Evolutionary conservation across 768 basidiomycete genomes (phyloP).

Genomic region (Cystobasidium tubakii): DNA sequence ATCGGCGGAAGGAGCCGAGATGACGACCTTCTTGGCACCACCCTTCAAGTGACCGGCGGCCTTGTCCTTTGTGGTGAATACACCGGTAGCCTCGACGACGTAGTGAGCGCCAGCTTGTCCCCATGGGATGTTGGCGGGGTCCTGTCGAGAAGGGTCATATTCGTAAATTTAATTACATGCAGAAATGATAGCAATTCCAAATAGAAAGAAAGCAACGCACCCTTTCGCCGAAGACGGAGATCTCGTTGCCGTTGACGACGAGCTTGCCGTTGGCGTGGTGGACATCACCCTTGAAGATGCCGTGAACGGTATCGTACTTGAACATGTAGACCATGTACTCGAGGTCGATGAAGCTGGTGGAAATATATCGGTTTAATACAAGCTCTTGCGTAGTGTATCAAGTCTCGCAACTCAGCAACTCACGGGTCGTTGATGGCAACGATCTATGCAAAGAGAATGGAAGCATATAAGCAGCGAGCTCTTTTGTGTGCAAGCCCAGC

Average conservation of each 20-base stretch:
- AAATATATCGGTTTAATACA: too few relatives aligned
- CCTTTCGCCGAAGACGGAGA: slow-evolving; percentile 73
- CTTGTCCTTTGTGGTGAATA: slow-evolving; percentile 94
- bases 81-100: slow-evolving; percentile 95
- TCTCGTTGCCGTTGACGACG: slow-evolving; percentile 67
- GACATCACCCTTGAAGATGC: slow-evolving; percentile 79
- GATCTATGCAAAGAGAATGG: slow-evolving; percentile 51
- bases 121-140: slow-evolving; percentile 83
- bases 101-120: slow-evolving; percentile 72
- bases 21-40: slow-evolving; percentile 99
- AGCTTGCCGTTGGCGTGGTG: slow-evolving; percentile 83
- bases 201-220: slow-evolving; percentile 4
- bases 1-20: slow-evolving; percentile 88
- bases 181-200: background rate
- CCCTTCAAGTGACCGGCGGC: slow-evolving; percentile 90
- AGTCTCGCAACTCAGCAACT: too few relatives aligned
- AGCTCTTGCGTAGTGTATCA: too few relatives aligned
- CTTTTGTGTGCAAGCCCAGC: too few relatives aligned
- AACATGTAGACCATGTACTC: slow-evolving; percentile 85
- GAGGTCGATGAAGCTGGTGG: slow-evolving; percentile 80
- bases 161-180: background rate
- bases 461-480: slow-evolving; percentile 32
- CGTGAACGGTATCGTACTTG: slow-evolving; percentile 76
- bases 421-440: slow-evolving; percentile 67
- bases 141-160: slow-evolving; percentile 49